Evolutionary conservation across 2,329 filamentous ascomycete genomes (phyloP), one percentile per base, ranked within the genome.

Genomic region (Monilinia vaccinii-corymbosi): DNA sequence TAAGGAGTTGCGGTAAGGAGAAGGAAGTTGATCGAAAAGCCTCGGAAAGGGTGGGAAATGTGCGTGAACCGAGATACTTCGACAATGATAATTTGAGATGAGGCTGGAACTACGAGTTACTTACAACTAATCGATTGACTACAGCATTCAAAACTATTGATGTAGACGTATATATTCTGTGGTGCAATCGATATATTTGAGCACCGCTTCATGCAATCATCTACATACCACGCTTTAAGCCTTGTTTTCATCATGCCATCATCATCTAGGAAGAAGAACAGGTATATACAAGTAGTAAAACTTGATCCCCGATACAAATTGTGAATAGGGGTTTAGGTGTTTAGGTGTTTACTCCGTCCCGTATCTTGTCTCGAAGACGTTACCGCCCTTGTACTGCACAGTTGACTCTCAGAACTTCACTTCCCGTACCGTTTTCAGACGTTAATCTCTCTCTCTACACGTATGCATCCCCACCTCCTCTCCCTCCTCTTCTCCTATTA

Each of bases 181-280:
- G 16, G 50, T 52, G 50, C 50, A 11, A 11, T 52, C 36, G 25
- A 44, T 42, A 44, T 32, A 53, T 53, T 44, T 44, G 51, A 44
- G 38, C 38, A 53, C 51, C 32, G 42, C 50, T 42, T 53, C 50
- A 53, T 53, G 50, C 50, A 53, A 21, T 32, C 36, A 53, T 53
- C 50, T n/a, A 42, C 32, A 36, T 53, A 23, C 50, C 11, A 44
- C 25, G 25, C 25, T 31, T 42, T 40, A 18, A 23, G 36, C 38
- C 36, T 32, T 21, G 50, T 21, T 11, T n/a, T 40, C 11, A 7
- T 53, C 10, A 52, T 42, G 36, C 40, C 36, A 52, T 40, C 36
- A 52, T n/a, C 38, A 38, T 44, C 8, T 11, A 34, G 2, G 13
- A 9, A 32, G 31, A 32, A 32, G 9, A 18, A 21, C 23, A 28